A percentile compares a stretch with the other conserved stretches of the same genome.
phyloP scores from a whole-genome alignment of 169 alveolate genomes.

The Plasmodium inui region DNA sequence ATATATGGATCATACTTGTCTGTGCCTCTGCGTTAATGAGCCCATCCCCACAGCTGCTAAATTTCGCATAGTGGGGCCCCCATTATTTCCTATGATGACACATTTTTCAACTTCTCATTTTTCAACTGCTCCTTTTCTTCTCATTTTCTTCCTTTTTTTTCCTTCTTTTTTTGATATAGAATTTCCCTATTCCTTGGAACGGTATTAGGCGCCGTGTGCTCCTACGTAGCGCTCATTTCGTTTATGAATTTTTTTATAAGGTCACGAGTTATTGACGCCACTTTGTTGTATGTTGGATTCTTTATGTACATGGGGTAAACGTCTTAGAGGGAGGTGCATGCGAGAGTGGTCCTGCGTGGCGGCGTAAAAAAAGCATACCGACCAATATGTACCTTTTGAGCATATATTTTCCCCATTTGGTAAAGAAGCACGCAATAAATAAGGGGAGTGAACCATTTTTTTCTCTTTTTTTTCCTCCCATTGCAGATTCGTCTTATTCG shows the following conservation, averaged over 20 bases:
- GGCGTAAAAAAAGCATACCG: not conserved
- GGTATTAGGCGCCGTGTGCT: constrained; percentile 49
- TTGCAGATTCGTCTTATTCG: constrained; percentile 67
- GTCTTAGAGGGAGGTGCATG: not conserved
- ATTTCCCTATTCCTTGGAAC: constrained; percentile 66
- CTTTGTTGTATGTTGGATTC: constrained; percentile 64
- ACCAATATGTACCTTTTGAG: not conserved
- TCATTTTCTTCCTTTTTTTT: not conserved
- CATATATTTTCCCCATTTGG: not conserved
- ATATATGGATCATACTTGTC: not conserved
- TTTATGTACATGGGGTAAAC: constrained; percentile 75
- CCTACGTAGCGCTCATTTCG: constrained; percentile 55
- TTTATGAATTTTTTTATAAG: constrained; percentile 74
- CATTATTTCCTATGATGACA: not conserved
- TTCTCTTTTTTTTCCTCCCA: not conserved
- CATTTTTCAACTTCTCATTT: not conserved
- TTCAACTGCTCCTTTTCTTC: not conserved
- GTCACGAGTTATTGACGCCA: constrained; percentile 46
- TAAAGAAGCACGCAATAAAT: not conserved
- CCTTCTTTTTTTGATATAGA: constrained; percentile 13
- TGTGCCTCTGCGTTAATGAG: not conserved
- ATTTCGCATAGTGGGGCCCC: not conserved
- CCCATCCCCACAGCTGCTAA: not conserved
- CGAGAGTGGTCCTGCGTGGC: not conserved
- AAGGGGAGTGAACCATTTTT: not conserved